Evolutionary conservation across 2,329 filamentous ascomycete species (phyloP), one percentile per base, ranked within the genome.

Genomic region (Gaeumannomyces sp.): DNA sequence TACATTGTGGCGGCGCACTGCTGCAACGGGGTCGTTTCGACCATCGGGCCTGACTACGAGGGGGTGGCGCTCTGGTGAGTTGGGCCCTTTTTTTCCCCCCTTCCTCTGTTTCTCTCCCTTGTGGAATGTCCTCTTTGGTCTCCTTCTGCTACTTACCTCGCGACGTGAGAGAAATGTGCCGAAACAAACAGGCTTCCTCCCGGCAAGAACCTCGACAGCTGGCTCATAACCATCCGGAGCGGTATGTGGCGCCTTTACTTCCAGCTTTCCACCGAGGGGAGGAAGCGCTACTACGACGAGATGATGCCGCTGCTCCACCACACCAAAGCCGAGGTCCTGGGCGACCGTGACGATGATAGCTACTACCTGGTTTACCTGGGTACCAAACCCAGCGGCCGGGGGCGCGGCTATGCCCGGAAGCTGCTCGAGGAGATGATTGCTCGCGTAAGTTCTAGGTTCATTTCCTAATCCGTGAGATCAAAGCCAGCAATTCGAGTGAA

Each of bases 341-440:
- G 89, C 28, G 80, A 83, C 56, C 83, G 86, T 62, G 88, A 92
- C 73, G 75, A 80, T 69, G 81, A 89, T 67, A 87, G 85, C 72
- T 95, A 91, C 83, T 95, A 95, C 75, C 86, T 96, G 64, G 90
- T 93, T 61, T 95, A 94, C 76, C 81, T 96, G 67, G 92, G 91
- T 67, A 93, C 90, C 62, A 89, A 88, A 74, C 86, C 89, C 45
- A 81, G 80, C 67, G 86, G 88, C 5, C 85, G 89, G 67, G 86
- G 90, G 61, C 88, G 88, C 70, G 91, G 92, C 14, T 91, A 91
- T 74, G 90, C 87, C 22, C 82, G 82, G 69, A 88, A 86, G 77
- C 81, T 93, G 67, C 85, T 95, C 68, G 82, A 87, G 73, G 81
- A 91, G 73, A 88, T 92, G 77, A 87, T 88, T 63, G 77, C 76